phyloP scores from a whole-genome alignment of 177 flowering plant genomes.

The Vitis hybrid region DNA sequence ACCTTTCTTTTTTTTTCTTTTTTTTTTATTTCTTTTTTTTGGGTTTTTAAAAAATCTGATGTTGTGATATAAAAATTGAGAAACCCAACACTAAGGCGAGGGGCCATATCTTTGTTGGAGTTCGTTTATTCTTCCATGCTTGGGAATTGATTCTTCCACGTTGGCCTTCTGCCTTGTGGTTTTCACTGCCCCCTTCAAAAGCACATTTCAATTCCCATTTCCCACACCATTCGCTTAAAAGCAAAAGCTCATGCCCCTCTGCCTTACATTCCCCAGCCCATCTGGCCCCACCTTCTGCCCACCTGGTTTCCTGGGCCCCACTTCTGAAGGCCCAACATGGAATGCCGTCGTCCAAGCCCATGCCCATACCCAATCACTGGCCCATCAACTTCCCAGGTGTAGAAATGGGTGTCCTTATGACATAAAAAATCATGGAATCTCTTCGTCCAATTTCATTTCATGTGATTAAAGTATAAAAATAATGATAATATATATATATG shows the following conservation, averaged over 20 bases:
- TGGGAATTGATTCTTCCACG: conserved; percentile 34
- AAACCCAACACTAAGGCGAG: background rate
- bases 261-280: conserved; percentile 15
- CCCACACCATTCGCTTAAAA: background rate
- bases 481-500: no score
- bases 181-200: background rate
- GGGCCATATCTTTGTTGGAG: conserved; percentile 32
- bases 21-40: no score
- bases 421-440: no score
- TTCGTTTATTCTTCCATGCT: conserved; percentile 29
- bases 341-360: no score
- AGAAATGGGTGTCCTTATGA: no score
- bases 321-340: background rate
- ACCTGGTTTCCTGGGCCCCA: conserved; percentile 8
- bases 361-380: no score
- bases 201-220: no score
- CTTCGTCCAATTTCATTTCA: no score
- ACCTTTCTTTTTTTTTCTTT: accelerated
- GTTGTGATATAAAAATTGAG: background rate
- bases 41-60: no score
- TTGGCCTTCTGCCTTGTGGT: conserved; percentile 4
- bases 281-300: conserved; percentile 5
- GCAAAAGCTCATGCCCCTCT: conserved; percentile 19
- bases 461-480: no score
- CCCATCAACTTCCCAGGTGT: no score